phyloP scores from a whole-genome alignment of 2,329 filamentous ascomycete genomes.

The Hymenotorrendiella dingleyae region DNA sequence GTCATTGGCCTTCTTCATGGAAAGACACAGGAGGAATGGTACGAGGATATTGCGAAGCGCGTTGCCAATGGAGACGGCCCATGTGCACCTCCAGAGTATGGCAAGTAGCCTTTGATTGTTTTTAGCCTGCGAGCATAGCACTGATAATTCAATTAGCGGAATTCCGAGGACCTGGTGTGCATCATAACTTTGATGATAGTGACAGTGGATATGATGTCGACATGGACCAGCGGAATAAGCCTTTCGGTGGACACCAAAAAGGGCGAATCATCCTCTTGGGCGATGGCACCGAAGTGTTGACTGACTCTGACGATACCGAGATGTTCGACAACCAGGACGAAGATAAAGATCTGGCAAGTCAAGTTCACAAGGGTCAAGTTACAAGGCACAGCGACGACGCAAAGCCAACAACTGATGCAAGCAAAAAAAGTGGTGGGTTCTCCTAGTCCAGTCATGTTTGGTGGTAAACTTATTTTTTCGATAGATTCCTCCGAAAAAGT shows the following conservation, averaged over 20 bases:
- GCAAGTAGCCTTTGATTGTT: slow-evolving; percentile 45
- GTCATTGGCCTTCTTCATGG: slow-evolving; percentile 85
- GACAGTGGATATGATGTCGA: slow-evolving; percentile 73
- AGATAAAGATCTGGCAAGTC: slow-evolving; percentile 78
- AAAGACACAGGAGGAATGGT: slow-evolving; percentile 96
- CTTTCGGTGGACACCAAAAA: slow-evolving; percentile 63
- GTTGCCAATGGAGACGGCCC: slow-evolving; percentile 96
- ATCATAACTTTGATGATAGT: slow-evolving; percentile 77
- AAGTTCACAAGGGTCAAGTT: slow-evolving; percentile 62
- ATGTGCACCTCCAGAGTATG: slow-evolving; percentile 98
- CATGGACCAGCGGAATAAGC: slow-evolving; percentile 56
- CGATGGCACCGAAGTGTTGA: slow-evolving; percentile 88
- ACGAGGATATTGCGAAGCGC: slow-evolving; percentile 87
- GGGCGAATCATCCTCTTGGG: slow-evolving; percentile 92
- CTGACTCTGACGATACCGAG: slow-evolving; percentile 82
- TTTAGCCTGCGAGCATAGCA: slow-evolving; percentile 10
- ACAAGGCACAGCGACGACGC: slow-evolving; percentile 3
- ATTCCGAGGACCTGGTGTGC: slow-evolving; percentile 76
- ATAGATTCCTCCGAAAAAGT: slow-evolving; percentile 10
- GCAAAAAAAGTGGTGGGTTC: slow-evolving; percentile 17
- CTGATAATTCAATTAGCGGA: slow-evolving; percentile 54
- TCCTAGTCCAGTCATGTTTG: slow-evolving; percentile 18
- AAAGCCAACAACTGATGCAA: slow-evolving; percentile 8
- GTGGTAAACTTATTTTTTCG: slow-evolving; percentile 16
- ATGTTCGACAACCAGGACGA: slow-evolving; percentile 89